Conservation (phyloP, 2,329 filamentous ascomycete species). For the Pestalotiopsis sp. region DNA sequence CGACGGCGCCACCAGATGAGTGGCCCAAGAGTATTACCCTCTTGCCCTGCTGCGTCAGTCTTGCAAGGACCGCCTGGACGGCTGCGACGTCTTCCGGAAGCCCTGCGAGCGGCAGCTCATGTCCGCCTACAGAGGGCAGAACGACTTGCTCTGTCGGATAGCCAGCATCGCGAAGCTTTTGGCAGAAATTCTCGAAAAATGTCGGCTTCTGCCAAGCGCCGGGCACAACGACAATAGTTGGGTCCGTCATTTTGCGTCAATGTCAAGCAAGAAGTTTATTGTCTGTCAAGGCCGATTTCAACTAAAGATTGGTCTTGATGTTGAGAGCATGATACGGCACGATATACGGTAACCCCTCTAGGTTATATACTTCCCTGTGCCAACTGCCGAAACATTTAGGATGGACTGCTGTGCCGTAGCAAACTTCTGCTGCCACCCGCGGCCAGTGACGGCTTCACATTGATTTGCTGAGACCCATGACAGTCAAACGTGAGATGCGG, state of each 20-base stretch:
- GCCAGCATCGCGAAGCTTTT: constrained; percentile 4
- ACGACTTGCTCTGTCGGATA: constrained; percentile 2
- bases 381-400: background rate
- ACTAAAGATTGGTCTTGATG: no score
- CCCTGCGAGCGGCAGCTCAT: constrained; percentile 7
- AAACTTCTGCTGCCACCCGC: background rate
- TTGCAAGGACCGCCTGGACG: constrained; percentile 7
- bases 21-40: constrained; percentile 6
- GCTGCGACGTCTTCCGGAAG: constrained; percentile 11
- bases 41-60: constrained; percentile 1
- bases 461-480: background rate
- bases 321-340: background rate
- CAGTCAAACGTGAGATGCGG: background rate
- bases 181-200: background rate
- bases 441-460: background rate
- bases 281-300: no score
- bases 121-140: constrained; percentile 10
- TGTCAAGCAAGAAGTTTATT: background rate
- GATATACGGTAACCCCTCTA: background rate
- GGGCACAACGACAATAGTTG: constrained; percentile 12
- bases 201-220: constrained; percentile 12
- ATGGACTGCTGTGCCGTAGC: background rate
- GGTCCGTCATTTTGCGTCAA: constrained; percentile 8
- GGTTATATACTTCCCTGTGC: background rate
- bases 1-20: constrained; percentile 10